These are phyloP conservation scores for Fusarium robinianum DNA, from an alignment of 2,329 filamentous ascomycete genomes.

Conservation along the genomic window DNA sequence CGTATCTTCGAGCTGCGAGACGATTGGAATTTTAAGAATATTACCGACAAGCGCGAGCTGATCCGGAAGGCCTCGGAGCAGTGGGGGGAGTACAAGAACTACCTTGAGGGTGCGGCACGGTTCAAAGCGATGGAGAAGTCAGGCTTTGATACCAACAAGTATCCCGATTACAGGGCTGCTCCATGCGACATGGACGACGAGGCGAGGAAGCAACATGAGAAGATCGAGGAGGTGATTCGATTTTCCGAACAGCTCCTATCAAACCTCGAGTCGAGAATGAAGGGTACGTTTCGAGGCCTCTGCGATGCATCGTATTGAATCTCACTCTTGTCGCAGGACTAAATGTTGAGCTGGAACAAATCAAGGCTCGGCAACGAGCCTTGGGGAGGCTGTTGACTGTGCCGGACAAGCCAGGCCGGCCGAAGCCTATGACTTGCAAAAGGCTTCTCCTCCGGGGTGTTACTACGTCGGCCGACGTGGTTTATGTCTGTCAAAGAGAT, in stretches of 20 bases:
- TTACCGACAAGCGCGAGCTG: conserved; percentile 38
- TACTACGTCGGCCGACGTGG: conserved; percentile 50
- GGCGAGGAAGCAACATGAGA: conserved; percentile 38
- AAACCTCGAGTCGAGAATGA: conserved; percentile 41
- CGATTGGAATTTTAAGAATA: conserved; percentile 32
- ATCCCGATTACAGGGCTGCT: conserved; percentile 46
- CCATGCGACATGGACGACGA: conserved; percentile 44
- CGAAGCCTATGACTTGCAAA: conserved; percentile 47
- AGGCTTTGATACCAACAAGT: conserved; percentile 44
- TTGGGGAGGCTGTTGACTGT: conserved; percentile 47
- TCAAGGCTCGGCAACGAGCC: conserved; percentile 44
- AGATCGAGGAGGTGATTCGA: conserved; percentile 42
- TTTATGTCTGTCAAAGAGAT: conserved; percentile 55
- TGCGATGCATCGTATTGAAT: background rate
- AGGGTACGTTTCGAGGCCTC: conserved; percentile 40
- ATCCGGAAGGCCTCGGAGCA: conserved; percentile 39
- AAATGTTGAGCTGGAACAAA: conserved; percentile 38
- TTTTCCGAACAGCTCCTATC: conserved; percentile 41
- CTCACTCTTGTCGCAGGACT: conserved; percentile 39
- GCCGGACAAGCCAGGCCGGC: conserved; percentile 44
- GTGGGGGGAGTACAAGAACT: conserved; percentile 42
- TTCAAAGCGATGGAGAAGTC: conserved; percentile 46
- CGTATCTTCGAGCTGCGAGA: conserved; percentile 37
- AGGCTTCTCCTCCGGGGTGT: conserved; percentile 58
- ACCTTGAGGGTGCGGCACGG: conserved; percentile 43